These are phyloP conservation scores for Garcia nutans DNA, from an alignment of 345 rosid genomes.

Conservation along the genomic window DNA sequence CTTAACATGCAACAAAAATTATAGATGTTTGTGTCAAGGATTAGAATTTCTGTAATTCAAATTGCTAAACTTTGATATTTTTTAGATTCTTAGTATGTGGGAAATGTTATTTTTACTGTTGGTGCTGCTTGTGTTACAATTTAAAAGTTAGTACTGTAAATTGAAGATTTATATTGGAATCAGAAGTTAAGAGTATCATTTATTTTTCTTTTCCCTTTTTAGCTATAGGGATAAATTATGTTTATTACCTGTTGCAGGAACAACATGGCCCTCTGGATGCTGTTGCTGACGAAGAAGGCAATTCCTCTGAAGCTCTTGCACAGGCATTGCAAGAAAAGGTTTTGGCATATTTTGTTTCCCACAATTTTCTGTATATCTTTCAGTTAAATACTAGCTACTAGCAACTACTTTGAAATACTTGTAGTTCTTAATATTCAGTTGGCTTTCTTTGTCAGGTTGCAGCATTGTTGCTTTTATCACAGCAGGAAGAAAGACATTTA, in stretches of 20 bases:
- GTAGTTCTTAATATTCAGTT: constrained; percentile 8
- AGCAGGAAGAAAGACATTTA: constrained; percentile 93
- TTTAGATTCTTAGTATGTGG: background rate
- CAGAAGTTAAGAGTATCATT: background rate
- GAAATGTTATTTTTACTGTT: background rate
- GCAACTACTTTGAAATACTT: constrained; percentile 6
- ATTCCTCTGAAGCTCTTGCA: constrained; percentile 55
- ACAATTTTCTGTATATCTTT: constrained; percentile 3
- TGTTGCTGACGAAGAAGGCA: constrained; percentile 34
- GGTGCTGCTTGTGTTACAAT: background rate
- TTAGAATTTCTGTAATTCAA: background rate
- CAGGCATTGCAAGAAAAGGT: constrained; percentile 95
- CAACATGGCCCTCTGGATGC: constrained; percentile 23
- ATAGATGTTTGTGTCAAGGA: too few species aligned
- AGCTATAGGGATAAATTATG: background rate
- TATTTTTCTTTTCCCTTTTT: background rate
- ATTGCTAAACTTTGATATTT: background rate
- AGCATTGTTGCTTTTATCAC: constrained; percentile 79
- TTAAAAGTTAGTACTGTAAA: background rate
- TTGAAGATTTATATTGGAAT: background rate
- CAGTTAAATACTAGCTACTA: background rate
- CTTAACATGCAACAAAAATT: background rate
- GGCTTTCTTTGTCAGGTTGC: constrained; percentile 55
- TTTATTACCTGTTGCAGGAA: constrained; percentile 41
- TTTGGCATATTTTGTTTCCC: constrained; percentile 21